Percentiles rank a stretch among this genome's conserved stretches.
phyloP scores from a whole-genome alignment of 371 early-diverging fungal genomes.

The Thermomucor indicae-seudaticae region DNA sequence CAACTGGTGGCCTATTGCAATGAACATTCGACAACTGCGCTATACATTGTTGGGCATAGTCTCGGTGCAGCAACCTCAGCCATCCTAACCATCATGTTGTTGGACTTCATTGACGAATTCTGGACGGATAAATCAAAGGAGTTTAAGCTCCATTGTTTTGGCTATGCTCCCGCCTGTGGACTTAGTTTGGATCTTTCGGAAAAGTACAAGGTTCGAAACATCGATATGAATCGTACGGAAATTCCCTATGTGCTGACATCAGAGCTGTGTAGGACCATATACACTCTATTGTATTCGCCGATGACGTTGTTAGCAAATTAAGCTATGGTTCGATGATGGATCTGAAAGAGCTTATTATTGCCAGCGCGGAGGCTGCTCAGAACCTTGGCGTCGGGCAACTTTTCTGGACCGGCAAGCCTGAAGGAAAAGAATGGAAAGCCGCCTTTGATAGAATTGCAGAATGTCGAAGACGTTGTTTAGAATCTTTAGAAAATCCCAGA shows the following conservation, averaged over 20 bases:
- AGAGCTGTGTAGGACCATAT: conserved; percentile 25
- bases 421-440: conserved; percentile 33
- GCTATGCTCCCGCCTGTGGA: conserved; percentile 49
- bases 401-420: conserved; percentile 25
- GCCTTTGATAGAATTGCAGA: conserved; percentile 38
- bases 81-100: conserved; percentile 73
- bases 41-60: conserved; percentile 81
- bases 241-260: not conserved
- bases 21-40: conserved; percentile 53
- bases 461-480: conserved; percentile 28
- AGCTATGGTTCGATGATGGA: conserved; percentile 51
- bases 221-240: not conserved
- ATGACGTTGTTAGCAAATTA: conserved; percentile 47
- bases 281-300: conserved; percentile 46
- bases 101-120: conserved; percentile 57
- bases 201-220: conserved; percentile 29
- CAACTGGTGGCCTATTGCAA: conserved; percentile 63
- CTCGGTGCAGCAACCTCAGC: conserved; percentile 81
- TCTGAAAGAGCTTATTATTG: conserved; percentile 42
- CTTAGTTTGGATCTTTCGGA: conserved; percentile 38
- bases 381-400: conserved; percentile 30
- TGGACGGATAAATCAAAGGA: conserved; percentile 27
- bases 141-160: conserved; percentile 34
- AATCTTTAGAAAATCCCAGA: conserved; percentile 34
- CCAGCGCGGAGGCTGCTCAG: conserved; percentile 37